Evolutionary conservation across 2,329 filamentous ascomycete genomes (phyloP), one percentile per base, ranked within the genome.

Genomic region (Aureobasidium sp.): DNA sequence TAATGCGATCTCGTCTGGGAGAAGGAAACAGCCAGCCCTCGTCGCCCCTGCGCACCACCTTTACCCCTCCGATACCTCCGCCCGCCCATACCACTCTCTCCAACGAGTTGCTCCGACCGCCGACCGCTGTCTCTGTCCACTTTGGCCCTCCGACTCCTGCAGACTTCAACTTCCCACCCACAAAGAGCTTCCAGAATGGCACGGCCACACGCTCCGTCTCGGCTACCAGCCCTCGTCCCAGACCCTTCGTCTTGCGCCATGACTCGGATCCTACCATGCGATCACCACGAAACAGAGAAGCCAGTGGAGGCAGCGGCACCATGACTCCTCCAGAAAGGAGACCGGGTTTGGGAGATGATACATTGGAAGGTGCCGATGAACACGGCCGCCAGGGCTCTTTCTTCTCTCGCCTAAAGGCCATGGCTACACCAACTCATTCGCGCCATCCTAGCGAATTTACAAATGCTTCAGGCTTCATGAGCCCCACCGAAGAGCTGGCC

Each of bases 351-450:
- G 85, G 91, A 50, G 85, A 88, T 40, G 93, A 92, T 5, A 87
- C 87, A 81, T 89, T 92, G 0, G 84, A 84, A 53, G 90, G 92
- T 60, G 84, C 79, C n/a, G 92, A 93, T 43, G 82, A 80, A 65
- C 91, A 90, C 77, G 87, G 87, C 27, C 84, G 85, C 67, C 83
- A 74, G 36, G 82, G 87, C 64, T 87, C 87, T 27, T 85, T 97
- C 69, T 93, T 97, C 79, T 91, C 91, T 23, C 94, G 92, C 76
- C 79, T 97, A 69, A 94, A 92, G 75, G 91, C 93, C 4, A 81
- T 97, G 64, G 88, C 93, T 27, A 87, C 84, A 15, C 82, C 85
- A 0, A 83, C 84, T 27, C 72, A 80, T 13, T 79, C 85, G 66
- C 78, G 81, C 51, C 79, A 81, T 23, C 86, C 88, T 71, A 78